phyloP scores from a whole-genome alignment of 2,329 filamentous ascomycete genomes.

The Cladosporium sp. region DNA sequence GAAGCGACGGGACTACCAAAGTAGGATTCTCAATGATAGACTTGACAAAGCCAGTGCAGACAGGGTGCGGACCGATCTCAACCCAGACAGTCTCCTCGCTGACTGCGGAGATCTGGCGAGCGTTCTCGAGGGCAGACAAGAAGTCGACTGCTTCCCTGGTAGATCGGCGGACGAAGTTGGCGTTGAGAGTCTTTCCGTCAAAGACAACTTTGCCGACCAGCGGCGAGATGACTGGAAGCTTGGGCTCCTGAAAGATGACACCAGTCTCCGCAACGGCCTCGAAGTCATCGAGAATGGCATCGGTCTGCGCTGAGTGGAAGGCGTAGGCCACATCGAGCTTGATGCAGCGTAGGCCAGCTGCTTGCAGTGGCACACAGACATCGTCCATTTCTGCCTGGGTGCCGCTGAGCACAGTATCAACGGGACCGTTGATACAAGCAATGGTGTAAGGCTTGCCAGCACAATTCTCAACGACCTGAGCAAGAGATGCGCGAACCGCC shows the following conservation, averaged over 20 bases:
- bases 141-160: slow-evolving; percentile 41
- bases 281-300: slow-evolving; percentile 26
- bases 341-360: slow-evolving; percentile 4
- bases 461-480: slow-evolving; percentile 9
- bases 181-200: slow-evolving; percentile 16
- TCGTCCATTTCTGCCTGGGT: slow-evolving; percentile 15
- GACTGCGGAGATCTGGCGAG: slow-evolving; percentile 24
- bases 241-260: slow-evolving; percentile 24
- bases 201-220: slow-evolving; percentile 23
- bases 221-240: slow-evolving; percentile 30
- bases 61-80: slow-evolving; percentile 47
- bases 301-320: slow-evolving; percentile 32
- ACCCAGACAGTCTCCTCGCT: slow-evolving; percentile 37
- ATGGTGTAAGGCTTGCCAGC: slow-evolving; percentile 14
- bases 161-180: slow-evolving; percentile 20
- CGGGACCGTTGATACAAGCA: slow-evolving; percentile 26
- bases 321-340: slow-evolving; percentile 25
- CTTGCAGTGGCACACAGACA: slow-evolving; percentile 6
- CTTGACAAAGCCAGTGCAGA: slow-evolving; percentile 21
- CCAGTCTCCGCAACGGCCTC: slow-evolving; percentile 11
- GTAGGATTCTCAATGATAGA: neutral
- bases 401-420: slow-evolving; percentile 24
- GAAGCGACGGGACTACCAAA: slow-evolving; percentile 12
- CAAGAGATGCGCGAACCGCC: slow-evolving; percentile 18
- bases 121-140: slow-evolving; percentile 18